Percentiles rank a stretch among this genome's conserved stretches.
Evolutionary conservation across 106 monocot species (phyloP).

Genomic region (Acorus gramineus): DNA sequence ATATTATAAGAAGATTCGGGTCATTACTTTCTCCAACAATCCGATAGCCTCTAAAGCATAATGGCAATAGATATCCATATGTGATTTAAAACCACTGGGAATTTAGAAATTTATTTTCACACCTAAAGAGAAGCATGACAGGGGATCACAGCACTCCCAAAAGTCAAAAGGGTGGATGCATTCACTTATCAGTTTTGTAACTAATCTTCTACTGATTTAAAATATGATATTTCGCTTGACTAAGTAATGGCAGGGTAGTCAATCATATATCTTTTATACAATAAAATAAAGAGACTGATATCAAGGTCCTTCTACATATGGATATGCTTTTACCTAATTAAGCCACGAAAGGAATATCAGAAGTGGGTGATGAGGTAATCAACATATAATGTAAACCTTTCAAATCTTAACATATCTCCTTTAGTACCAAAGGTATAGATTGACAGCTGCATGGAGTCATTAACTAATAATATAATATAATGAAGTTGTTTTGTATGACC

Average conservation of each 20-base stretch:
- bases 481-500: constrained; percentile 4
- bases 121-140: constrained; percentile 2
- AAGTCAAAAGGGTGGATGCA: constrained; percentile 14
- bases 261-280: background rate
- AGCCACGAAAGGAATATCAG: constrained; percentile 16
- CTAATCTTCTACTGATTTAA: constrained; percentile 2
- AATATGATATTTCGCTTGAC: constrained; percentile 2
- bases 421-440: constrained; percentile 7
- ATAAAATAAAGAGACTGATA: too few species aligned
- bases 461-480: constrained; percentile 10
- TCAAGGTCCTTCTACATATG: too few species aligned
- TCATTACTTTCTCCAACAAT: too few species aligned
- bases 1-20: too few species aligned
- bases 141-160: constrained; percentile 21
- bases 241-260: background rate
- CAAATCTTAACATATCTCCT: constrained; percentile 32
- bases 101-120: background rate
- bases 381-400: constrained; percentile 11
- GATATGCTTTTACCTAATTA: constrained; percentile 10
- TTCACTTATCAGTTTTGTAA: background rate
- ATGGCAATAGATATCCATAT: too few species aligned
- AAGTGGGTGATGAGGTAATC: constrained; percentile 27
- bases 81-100: too few species aligned
- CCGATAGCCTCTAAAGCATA: too few species aligned
- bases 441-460: constrained; percentile 17